Evolutionary conservation across 1,139 yeast species (phyloP).

Genomic region (Candida frijolesensis): DNA sequence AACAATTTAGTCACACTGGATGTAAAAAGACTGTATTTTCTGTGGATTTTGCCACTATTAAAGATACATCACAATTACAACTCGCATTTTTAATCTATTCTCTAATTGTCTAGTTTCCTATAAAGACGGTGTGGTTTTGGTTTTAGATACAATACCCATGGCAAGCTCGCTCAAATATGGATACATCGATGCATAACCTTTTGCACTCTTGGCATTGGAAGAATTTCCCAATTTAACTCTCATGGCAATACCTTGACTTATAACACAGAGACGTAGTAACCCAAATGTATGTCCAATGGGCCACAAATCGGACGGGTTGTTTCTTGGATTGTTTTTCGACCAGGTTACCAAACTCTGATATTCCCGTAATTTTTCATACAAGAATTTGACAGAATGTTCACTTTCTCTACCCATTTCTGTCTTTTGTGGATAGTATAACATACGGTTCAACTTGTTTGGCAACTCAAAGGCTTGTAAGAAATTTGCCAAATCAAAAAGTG

Average conservation of each 20-base stretch:
- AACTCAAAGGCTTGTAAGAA: slow-evolving; percentile 59
- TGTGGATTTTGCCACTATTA: too few species aligned
- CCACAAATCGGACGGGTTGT: slow-evolving; percentile 52
- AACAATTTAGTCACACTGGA: too few species aligned
- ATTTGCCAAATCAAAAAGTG: slow-evolving; percentile 64
- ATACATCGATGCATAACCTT: slow-evolving; percentile 44
- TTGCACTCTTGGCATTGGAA: slow-evolving; percentile 59
- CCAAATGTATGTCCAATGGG: slow-evolving; percentile 62
- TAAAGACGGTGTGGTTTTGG: slow-evolving; percentile 1
- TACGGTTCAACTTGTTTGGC: slow-evolving; percentile 37
- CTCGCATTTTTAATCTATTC: too few species aligned
- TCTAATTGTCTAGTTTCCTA: not conserved
- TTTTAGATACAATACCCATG: slow-evolving; percentile 13
- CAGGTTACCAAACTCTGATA: slow-evolving; percentile 24
- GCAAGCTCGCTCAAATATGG: slow-evolving; percentile 47
- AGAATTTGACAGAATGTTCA: slow-evolving; percentile 26
- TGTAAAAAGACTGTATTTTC: too few species aligned
- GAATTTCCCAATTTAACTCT: slow-evolving; percentile 61
- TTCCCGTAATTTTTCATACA: slow-evolving; percentile 27
- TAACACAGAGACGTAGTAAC: slow-evolving; percentile 58
- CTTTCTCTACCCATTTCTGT: slow-evolving; percentile 40
- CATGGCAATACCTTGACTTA: slow-evolving; percentile 70
- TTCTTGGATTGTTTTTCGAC: slow-evolving; percentile 34
- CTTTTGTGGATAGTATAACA: slow-evolving; percentile 32
- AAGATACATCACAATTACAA: not conserved